Conservation (phyloP, 2,329 filamentous ascomycete genomes). For the Penicillium sp. region DNA sequence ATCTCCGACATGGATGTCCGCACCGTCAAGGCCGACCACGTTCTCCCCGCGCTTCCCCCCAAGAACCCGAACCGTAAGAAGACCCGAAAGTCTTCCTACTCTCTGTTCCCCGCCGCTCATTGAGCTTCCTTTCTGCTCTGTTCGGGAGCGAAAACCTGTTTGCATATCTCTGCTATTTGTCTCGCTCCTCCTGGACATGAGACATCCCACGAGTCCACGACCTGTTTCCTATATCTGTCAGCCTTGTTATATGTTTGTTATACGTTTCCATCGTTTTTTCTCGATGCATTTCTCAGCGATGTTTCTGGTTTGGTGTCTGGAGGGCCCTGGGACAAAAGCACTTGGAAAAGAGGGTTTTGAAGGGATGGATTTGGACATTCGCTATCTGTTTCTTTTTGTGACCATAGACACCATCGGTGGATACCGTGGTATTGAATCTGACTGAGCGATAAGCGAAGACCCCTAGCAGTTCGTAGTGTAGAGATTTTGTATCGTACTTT, state of each 20-base stretch:
- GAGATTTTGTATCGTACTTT: background rate
- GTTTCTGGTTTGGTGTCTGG: slow-evolving; percentile 24
- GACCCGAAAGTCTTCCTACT: slow-evolving; percentile 43
- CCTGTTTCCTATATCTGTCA: slow-evolving; percentile 13
- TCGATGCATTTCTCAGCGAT: slow-evolving; percentile 30
- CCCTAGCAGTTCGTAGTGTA: background rate
- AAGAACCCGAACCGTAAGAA: slow-evolving; percentile 34
- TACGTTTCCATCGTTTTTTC: background rate
- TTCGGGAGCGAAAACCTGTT: slow-evolving; percentile 11
- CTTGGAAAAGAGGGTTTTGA: slow-evolving; percentile 15
- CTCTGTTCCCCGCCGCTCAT: slow-evolving; percentile 38
- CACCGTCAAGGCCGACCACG: slow-evolving; percentile 18
- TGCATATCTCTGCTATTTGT: slow-evolving; percentile 12
- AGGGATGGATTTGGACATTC: slow-evolving; percentile 22
- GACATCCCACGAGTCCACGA: slow-evolving; percentile 28
- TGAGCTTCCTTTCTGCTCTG: slow-evolving; percentile 5
- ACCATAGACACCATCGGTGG: slow-evolving; percentile 12
- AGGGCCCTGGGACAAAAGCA: slow-evolving; percentile 14
- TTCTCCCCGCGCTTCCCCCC: slow-evolving; percentile 24
- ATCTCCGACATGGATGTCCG: slow-evolving; percentile 33
- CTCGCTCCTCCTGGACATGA: slow-evolving; percentile 12
- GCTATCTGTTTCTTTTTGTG: slow-evolving; percentile 13
- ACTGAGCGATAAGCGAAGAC: background rate
- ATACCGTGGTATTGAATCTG: background rate
- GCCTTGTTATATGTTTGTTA: slow-evolving; percentile 7